Evolutionary conservation across 2,329 filamentous ascomycete species (phyloP).

Genomic region (Helotiales sp.): DNA sequence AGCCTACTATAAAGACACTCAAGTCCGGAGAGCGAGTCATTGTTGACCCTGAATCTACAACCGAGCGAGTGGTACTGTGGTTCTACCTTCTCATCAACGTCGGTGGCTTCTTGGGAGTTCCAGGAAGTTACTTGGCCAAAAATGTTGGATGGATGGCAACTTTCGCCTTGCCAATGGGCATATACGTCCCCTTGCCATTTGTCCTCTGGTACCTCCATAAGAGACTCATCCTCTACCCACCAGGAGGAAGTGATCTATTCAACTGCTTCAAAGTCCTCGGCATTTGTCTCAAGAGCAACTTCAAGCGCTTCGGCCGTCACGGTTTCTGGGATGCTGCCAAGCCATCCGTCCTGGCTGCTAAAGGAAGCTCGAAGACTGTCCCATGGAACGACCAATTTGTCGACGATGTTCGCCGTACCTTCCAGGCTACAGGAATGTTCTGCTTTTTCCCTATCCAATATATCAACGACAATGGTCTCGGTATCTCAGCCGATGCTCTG

Average conservation of each 20-base stretch:
- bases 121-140: slow-evolving; percentile 50
- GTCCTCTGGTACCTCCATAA: slow-evolving; percentile 51
- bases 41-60: slow-evolving; percentile 62
- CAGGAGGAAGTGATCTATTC: slow-evolving; percentile 52
- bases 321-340: slow-evolving; percentile 72
- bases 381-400: slow-evolving; percentile 83
- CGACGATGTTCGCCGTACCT: slow-evolving; percentile 73
- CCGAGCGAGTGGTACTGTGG: slow-evolving; percentile 49
- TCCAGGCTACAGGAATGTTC: slow-evolving; percentile 73
- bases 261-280: slow-evolving; percentile 51
- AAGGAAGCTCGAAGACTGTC: slow-evolving; percentile 68
- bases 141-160: slow-evolving; percentile 56
- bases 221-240: slow-evolving; percentile 51
- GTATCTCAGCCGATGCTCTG: slow-evolving; percentile 54
- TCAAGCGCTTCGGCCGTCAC: slow-evolving; percentile 61
- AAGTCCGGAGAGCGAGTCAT: slow-evolving; percentile 65
- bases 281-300: slow-evolving; percentile 59
- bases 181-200: slow-evolving; percentile 65
- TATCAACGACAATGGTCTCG: slow-evolving; percentile 50
- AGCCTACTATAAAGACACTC: slow-evolving; percentile 49
- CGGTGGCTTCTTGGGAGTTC: slow-evolving; percentile 57
- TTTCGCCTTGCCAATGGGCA: slow-evolving; percentile 54
- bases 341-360: slow-evolving; percentile 63
- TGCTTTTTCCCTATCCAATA: slow-evolving; percentile 54
- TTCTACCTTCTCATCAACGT: slow-evolving; percentile 76